Conservation (phyloP, 2,329 filamentous ascomycete genomes). For the Aspergillus hortae region DNA sequence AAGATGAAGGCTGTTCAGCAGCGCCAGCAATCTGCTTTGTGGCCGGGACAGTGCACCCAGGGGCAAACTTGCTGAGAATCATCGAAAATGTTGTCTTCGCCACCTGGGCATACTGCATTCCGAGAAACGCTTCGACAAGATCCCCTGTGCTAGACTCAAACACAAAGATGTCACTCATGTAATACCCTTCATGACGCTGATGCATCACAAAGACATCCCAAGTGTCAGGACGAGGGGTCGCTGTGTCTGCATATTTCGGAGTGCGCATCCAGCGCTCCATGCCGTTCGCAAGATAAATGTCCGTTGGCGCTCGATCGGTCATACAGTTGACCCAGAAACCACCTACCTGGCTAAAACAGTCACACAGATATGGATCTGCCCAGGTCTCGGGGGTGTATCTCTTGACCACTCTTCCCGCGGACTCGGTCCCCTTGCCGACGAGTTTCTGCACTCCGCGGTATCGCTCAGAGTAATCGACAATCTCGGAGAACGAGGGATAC, state of each 20-base stretch:
- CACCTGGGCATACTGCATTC: constrained; percentile 26
- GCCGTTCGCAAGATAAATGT: constrained; percentile 31
- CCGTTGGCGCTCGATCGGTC: constrained; percentile 18
- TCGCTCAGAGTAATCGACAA: constrained; percentile 15
- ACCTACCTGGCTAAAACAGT: constrained; percentile 33
- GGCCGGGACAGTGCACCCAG: not conserved
- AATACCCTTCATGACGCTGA: constrained; percentile 17
- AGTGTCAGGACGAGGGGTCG: constrained; percentile 5
- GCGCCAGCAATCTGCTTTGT: not conserved
- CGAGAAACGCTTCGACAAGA: constrained; percentile 29
- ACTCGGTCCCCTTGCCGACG: constrained; percentile 19
- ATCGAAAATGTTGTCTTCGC: constrained; percentile 18
- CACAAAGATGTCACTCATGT: constrained; percentile 31
- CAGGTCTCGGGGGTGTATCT: constrained; percentile 17
- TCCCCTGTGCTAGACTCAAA: constrained; percentile 25
- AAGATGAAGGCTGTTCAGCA: too few relatives aligned
- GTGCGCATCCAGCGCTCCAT: constrained; percentile 28
- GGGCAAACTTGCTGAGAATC: constrained; percentile 3
- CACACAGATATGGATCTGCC: constrained; percentile 24
- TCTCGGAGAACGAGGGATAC: constrained; percentile 15
- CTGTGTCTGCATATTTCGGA: constrained; percentile 13
- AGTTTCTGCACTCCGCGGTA: constrained; percentile 17
- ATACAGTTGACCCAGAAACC: constrained; percentile 39
- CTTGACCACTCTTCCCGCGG: constrained; percentile 21
- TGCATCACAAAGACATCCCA: constrained; percentile 30